Conservation (phyloP, 2,329 filamentous ascomycete species). For the Magnaporthales sp. region DNA sequence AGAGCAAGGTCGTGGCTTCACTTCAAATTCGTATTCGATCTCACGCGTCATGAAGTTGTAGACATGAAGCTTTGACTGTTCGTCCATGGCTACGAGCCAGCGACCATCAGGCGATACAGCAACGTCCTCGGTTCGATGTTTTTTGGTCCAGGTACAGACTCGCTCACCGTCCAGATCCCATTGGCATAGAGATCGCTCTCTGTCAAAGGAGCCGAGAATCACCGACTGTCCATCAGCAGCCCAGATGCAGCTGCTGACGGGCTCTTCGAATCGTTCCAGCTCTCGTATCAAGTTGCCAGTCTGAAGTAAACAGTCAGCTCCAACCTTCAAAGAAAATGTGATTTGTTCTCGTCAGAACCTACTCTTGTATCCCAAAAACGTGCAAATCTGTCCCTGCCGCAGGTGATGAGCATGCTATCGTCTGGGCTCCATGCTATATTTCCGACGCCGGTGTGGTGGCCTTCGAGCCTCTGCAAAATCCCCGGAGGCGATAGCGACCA, state of each 20-base stretch:
- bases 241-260: slow-evolving; percentile 89
- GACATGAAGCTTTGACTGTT: slow-evolving; percentile 62
- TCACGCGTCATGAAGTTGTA: slow-evolving; percentile 72
- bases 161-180: slow-evolving; percentile 59
- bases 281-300: slow-evolving; percentile 54
- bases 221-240: slow-evolving; percentile 68
- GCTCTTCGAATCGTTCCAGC: slow-evolving; percentile 67
- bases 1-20: slow-evolving; percentile 65
- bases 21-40: slow-evolving; percentile 64
- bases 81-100: slow-evolving; percentile 71
- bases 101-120: slow-evolving; percentile 74
- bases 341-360: slow-evolving; percentile 20
- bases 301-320: slow-evolving; percentile 25
- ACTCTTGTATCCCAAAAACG: slow-evolving; percentile 68
- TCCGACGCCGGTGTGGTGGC: slow-evolving; percentile 64
- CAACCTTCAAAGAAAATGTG: not conserved
- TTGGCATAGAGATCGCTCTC: slow-evolving; percentile 55
- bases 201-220: slow-evolving; percentile 70
- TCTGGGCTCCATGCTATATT: slow-evolving; percentile 90
- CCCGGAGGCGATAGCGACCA: slow-evolving; percentile 70
- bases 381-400: slow-evolving; percentile 64
- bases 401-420: slow-evolving; percentile 77
- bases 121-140: slow-evolving; percentile 73
- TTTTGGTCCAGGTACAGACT: slow-evolving; percentile 57
- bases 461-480: slow-evolving; percentile 51